Percentiles rank a stretch among this genome's conserved stretches.
Evolutionary conservation across 768 basidiomycete genomes (phyloP).

Genomic region (Chiua virens): DNA sequence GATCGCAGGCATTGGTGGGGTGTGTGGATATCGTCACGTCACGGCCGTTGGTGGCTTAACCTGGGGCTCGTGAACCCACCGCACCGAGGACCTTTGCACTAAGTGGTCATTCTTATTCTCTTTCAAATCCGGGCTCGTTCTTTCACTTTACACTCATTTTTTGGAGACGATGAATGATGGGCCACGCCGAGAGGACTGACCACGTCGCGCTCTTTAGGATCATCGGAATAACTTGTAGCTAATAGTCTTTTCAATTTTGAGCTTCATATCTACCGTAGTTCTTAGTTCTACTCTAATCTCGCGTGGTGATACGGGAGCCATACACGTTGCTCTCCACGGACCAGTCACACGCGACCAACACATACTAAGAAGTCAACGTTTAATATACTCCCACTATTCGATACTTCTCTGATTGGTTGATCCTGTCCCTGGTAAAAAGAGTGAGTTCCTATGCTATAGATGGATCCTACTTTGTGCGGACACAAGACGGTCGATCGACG

Average conservation of each 20-base stretch:
- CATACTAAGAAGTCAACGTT: too few relatives aligned
- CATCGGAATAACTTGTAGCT: conserved; percentile 11
- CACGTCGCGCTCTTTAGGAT: neutral
- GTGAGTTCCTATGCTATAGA: too few relatives aligned
- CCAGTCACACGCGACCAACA: too few relatives aligned
- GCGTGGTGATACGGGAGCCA: too few relatives aligned
- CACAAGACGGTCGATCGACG: too few relatives aligned
- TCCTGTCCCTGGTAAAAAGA: too few relatives aligned
- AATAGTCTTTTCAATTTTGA: conserved; percentile 4
- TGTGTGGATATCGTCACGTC: conserved; percentile 27
- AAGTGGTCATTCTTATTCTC: neutral
- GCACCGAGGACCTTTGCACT: conserved; percentile 7
- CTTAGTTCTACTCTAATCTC: neutral
- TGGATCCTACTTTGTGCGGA: too few relatives aligned
- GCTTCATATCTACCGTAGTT: conserved; percentile 3
- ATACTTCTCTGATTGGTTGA: too few relatives aligned
- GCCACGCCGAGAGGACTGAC: too few relatives aligned
- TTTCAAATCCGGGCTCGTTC: too few relatives aligned
- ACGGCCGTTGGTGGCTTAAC: conserved; percentile 46
- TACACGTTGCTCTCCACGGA: too few relatives aligned
- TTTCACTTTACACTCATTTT: neutral
- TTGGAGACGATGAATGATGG: neutral
- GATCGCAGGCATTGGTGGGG: conserved; percentile 47
- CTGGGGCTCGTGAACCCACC: conserved; percentile 44
- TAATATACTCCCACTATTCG: too few relatives aligned